These are phyloP conservation scores for Chrysanthemum seticuspe DNA, from an alignment of 129 eudicot species.

Conservation along the genomic window DNA sequence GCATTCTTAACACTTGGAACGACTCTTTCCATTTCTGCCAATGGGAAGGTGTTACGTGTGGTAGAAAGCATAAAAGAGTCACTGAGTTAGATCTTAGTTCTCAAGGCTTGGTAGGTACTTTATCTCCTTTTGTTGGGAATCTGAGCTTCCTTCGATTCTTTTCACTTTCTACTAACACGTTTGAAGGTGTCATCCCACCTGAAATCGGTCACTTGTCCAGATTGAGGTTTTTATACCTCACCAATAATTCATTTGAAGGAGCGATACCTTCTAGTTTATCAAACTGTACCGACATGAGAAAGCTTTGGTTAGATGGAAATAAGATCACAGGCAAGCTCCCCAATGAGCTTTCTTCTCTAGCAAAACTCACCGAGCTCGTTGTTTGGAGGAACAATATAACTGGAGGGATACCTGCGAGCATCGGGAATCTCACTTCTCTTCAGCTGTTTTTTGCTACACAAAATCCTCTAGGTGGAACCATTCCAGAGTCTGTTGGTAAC, in stretches of 20 bases:
- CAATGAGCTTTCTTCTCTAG: constrained; percentile 23
- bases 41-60: constrained; percentile 41
- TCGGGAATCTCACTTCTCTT: constrained; percentile 44
- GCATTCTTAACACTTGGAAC: constrained; percentile 28
- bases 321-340: constrained; percentile 42
- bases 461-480: constrained; percentile 34
- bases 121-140: constrained; percentile 51
- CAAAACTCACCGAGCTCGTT: constrained; percentile 20
- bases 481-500: constrained; percentile 30
- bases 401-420: constrained; percentile 39
- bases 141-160: constrained; percentile 38
- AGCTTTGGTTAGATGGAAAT: constrained; percentile 15
- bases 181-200: constrained; percentile 38
- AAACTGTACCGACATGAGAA: constrained; percentile 31
- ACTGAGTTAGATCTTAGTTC: constrained; percentile 24
- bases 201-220: constrained; percentile 42
- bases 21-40: constrained; percentile 32
- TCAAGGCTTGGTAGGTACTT: constrained; percentile 29
- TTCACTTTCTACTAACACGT: constrained; percentile 26
- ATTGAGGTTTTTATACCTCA: constrained; percentile 17
- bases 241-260: constrained; percentile 36
- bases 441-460: not conserved
- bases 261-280: constrained; percentile 40
- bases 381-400: constrained; percentile 20
- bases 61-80: constrained; percentile 33